phyloP scores from a whole-genome alignment of 257 asterid species.

The Solanum ahanhuiri region DNA sequence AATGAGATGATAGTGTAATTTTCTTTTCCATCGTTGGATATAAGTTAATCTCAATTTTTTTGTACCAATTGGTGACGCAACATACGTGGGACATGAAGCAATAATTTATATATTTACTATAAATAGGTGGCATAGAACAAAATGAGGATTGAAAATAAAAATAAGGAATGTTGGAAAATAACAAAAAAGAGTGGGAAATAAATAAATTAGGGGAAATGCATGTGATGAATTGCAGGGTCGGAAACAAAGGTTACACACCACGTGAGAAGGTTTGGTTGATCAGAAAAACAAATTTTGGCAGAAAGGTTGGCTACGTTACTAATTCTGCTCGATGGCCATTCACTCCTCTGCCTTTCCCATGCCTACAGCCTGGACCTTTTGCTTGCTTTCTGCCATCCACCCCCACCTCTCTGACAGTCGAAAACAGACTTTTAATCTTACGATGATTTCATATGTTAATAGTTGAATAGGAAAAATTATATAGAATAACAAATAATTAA shows the following conservation, averaged over 20 bases:
- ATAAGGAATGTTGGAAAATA: neutral
- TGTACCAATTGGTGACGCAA: neutral
- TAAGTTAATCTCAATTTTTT: too few species aligned
- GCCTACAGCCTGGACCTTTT: conserved; percentile 13
- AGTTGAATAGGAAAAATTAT: too few species aligned
- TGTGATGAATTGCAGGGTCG: conserved; percentile 7
- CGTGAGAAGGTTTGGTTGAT: neutral
- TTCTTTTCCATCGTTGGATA: too few species aligned
- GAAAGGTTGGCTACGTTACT: neutral
- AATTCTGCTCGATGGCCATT: neutral
- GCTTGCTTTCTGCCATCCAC: neutral
- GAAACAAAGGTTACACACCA: conserved; percentile 4
- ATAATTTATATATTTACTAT: neutral
- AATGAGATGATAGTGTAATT: too few species aligned
- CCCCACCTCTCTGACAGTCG: neutral
- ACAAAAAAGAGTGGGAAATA: neutral
- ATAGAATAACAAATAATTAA: too few species aligned
- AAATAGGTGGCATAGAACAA: neutral
- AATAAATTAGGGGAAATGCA: neutral
- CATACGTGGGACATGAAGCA: neutral
- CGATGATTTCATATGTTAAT: neutral
- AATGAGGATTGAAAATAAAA: neutral
- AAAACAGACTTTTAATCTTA: neutral
- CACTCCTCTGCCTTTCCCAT: conserved; percentile 7
- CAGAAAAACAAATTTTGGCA: neutral